A percentile compares a stretch with the other conserved stretches of the same genome.
phyloP scores from a whole-genome alignment of 2,329 filamentous ascomycete genomes.

The Penicillium sp. region DNA sequence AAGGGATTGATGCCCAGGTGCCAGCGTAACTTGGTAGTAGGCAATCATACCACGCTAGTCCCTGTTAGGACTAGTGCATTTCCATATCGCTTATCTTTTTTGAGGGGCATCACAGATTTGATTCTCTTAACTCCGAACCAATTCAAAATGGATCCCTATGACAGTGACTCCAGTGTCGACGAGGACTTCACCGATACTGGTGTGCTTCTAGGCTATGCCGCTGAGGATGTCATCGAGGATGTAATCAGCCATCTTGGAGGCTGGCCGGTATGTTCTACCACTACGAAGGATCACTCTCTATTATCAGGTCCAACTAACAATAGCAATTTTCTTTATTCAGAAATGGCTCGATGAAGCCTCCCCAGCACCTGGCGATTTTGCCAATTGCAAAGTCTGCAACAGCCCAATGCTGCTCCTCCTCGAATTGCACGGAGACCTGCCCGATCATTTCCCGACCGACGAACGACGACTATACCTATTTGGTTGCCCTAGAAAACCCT shows the following conservation, averaged over 20 bases:
- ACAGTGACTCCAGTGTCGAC: conserved; percentile 74
- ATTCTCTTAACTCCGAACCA: conserved; percentile 1
- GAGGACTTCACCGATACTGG: conserved; percentile 63
- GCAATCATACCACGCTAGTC: not conserved
- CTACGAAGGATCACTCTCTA: not conserved
- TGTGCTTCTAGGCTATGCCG: conserved; percentile 86
- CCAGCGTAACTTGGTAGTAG: not conserved
- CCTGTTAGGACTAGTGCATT: not conserved
- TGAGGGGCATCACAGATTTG: conserved; percentile 14
- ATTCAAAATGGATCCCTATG: conserved; percentile 67
- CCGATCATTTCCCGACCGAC: conserved; percentile 79
- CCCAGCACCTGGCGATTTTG: conserved; percentile 71
- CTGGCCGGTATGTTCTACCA: conserved; percentile 63
- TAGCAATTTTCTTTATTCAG: conserved; percentile 44
- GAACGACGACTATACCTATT: conserved; percentile 87
- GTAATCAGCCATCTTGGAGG: conserved; percentile 85
- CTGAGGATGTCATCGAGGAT: conserved; percentile 75
- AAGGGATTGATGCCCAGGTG: not conserved
- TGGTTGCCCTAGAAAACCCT: conserved; percentile 72
- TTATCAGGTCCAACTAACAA: conserved; percentile 13
- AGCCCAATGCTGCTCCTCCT: conserved; percentile 78
- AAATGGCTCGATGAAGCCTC: conserved; percentile 76
- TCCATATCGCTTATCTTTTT: conserved; percentile 27
- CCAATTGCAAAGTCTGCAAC: conserved; percentile 84
- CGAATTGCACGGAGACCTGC: conserved; percentile 87